Evolutionary conservation across 176 grass and related monocot genomes (phyloP), one percentile per base, ranked within the genome.

Genomic region (Juncus inflexus): DNA sequence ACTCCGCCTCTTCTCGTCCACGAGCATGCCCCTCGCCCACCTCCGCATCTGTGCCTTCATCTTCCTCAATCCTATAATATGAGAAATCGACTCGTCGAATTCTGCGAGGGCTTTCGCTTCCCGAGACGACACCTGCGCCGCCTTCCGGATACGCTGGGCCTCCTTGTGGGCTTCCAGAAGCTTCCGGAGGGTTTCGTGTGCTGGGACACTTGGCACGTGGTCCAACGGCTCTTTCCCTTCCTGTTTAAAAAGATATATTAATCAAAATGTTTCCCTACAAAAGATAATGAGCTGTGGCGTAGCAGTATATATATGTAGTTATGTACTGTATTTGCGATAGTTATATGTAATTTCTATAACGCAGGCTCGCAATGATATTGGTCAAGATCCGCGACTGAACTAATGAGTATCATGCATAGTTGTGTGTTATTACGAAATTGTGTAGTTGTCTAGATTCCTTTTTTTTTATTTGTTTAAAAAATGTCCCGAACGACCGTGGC

Each of bases 1-100:
- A 45, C 82, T 79, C 40, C 88, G 78, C 37, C 94, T 70, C 69
- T 92, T 99, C 72, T 99, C 94, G 75, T 99, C 94, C 78, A 99
- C 86, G 84, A 99, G 88, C 94, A 99, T 86, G 54, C 94, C 94
- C 35, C 79, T 75, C 36, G 94, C 85, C 94, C 94, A 97, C 70
- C 81, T 82, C 50, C 47, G 88, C 70, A 99, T 77, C 77, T 99
- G 94, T 77, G 83, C 79, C 76, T 92, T 99, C n/a, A 99, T 69
- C 40, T 99, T 89, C 65, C 81, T 78, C 40, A 99, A 54, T 55
- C 94, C 94, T 69, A 99, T 65, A 9, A 99, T 85, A 81, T 78
- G 74, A 77, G 94, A 92, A 43, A 99, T 83, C 50, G 85, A 85
- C 60, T 86, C 63, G 80, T 99, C 88, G 86, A 99, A 99, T 75